phyloP scores from a whole-genome alignment of 768 basidiomycete species.

The Hebeloma cylindrosporum region DNA sequence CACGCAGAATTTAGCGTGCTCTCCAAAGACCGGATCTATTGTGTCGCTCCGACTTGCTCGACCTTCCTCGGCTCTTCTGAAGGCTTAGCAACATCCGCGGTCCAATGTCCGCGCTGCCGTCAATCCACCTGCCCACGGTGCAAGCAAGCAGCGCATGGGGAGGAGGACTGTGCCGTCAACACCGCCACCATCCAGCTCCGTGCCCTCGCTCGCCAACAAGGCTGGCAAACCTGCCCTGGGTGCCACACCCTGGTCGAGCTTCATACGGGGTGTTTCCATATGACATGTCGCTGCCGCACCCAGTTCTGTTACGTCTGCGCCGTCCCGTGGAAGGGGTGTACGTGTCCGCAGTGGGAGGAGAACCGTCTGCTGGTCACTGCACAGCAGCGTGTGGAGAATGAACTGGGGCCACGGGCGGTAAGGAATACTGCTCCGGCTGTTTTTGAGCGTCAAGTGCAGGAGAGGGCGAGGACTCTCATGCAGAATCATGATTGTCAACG shows the following conservation, averaged over 20 bases:
- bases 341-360: slow-evolving; percentile 68
- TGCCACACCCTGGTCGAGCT: slow-evolving; percentile 60
- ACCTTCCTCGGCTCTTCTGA: slow-evolving; percentile 48
- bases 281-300: slow-evolving; percentile 57
- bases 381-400: slow-evolving; percentile 43
- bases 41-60: slow-evolving; percentile 50
- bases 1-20: slow-evolving; percentile 45
- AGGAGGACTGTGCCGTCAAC: slow-evolving; percentile 42
- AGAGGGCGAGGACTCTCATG: slow-evolving; percentile 39
- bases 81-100: slow-evolving; percentile 8
- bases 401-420: slow-evolving; percentile 27
- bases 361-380: slow-evolving; percentile 39
- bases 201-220: slow-evolving; percentile 42
- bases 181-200: slow-evolving; percentile 40
- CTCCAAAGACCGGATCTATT: slow-evolving; percentile 47
- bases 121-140: slow-evolving; percentile 46
- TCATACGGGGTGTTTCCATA: slow-evolving; percentile 59
- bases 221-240: slow-evolving; percentile 65
- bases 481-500: slow-evolving; percentile 55
- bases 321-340: slow-evolving; percentile 59
- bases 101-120: slow-evolving; percentile 43
- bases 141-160: slow-evolving; percentile 45
- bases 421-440: slow-evolving; percentile 27
- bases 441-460: slow-evolving; percentile 31
- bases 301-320: slow-evolving; percentile 71